Base-by-base conservation (phyloP, 2,329 filamentous ascomycete genomes). In the Colletotrichum tamarilloi region DNA sequence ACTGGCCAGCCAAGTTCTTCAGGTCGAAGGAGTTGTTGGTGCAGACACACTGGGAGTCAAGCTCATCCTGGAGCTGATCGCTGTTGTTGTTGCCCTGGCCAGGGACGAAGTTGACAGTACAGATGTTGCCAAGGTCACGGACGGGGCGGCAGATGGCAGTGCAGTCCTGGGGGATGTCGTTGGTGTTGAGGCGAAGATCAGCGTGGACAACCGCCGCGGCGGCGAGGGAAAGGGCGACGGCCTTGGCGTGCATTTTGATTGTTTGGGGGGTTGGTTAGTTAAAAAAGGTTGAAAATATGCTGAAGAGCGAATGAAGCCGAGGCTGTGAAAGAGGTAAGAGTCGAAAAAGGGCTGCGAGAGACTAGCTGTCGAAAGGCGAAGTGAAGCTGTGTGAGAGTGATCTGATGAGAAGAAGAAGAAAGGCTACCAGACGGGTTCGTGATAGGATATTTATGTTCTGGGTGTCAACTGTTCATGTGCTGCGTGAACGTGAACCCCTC, bases 111-210 rank as follows among this genome's bases (percentile, higher is more conserved):
- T 81, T 78, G 46, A 80, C 79, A 28, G 83, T 80, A 74, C 84
- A 86, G 52, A 76, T 77, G 42, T 77, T 77, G 64, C 80, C 81
- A 35, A 85, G 79, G 28, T 80, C 73, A 11, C 77, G 79, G 42
- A 84, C 77, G 57, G 84, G 82, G 26, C 77, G 68, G 75, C 84
- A 85, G 76, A 84, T 82, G 74, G 77, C 72, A 32, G 76, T 74
- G 77, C 83, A 84, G 52, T 74, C 75, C n/a, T 68, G 63, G 8
- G 84, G 82, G 12, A 83, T 76, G 65, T 84, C 80, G 60, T 80
- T 78, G 56, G 76, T 72, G 65, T 82, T 80, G 46, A 84, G 76
- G 67, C 77, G 77, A 55, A 84, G 72, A 67, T 81, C 80, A 59
- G 83, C 82, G 58, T 74, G 77, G 59, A 77, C 81, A 58, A 79